Evolutionary conservation across 2,329 filamentous ascomycete genomes (phyloP).

Genomic region (Colletotrichum sp.): DNA sequence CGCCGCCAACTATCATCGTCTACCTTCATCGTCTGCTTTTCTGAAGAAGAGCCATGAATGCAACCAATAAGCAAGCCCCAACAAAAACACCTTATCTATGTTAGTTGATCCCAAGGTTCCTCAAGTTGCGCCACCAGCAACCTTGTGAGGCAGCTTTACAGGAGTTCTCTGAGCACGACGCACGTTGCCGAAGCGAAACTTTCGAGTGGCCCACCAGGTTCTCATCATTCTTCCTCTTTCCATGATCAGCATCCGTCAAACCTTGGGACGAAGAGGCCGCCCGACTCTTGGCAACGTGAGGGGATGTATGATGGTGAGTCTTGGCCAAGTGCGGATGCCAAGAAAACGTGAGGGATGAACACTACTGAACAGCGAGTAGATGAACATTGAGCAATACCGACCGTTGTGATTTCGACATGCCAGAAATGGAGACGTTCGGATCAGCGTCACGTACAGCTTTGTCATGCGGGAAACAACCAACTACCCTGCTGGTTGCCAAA

Average conservation of each 20-base stretch:
- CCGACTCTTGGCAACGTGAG: background rate
- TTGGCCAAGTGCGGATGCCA: background rate
- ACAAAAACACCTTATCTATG: background rate
- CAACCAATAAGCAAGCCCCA: background rate
- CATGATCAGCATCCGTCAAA: background rate
- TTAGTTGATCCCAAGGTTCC: background rate
- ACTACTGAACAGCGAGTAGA: background rate
- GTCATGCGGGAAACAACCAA: background rate
- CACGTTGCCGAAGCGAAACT: background rate
- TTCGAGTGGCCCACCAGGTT: background rate
- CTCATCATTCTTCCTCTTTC: fast-evolving
- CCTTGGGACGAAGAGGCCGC: background rate
- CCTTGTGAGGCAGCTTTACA: background rate
- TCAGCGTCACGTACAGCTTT: background rate
- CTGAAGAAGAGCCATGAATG: background rate
- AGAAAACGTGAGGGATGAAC: background rate
- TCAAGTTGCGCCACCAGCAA: background rate
- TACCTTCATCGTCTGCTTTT: background rate
- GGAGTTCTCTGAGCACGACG: too few relatives aligned
- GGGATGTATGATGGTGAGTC: background rate
- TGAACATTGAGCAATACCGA: background rate
- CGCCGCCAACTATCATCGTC: background rate
- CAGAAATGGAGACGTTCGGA: background rate
- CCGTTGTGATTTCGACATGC: background rate
- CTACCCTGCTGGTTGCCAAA: background rate